A percentile compares a stretch with the other conserved stretches of the same genome.
Evolutionary conservation across 1,139 yeast species (phyloP).

Genomic region (Diutina neorugosa): DNA sequence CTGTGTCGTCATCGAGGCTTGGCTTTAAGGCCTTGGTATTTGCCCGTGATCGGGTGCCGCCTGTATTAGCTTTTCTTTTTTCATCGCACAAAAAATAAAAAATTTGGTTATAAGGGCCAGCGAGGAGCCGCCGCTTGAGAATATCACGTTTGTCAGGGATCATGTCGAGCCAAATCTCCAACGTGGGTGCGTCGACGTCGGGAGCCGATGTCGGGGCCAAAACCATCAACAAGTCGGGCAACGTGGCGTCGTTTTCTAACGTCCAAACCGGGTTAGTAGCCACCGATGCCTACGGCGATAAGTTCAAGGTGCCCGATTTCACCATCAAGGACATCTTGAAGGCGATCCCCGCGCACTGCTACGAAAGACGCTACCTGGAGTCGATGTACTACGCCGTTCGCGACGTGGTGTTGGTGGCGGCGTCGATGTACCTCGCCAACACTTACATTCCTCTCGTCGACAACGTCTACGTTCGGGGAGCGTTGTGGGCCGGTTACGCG

Average conservation of each 20-base stretch:
- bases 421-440: constrained; percentile 35
- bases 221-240: constrained; percentile 19
- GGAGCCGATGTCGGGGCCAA: constrained; percentile 1
- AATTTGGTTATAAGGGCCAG: not conserved
- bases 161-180: not conserved
- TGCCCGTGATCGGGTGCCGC: not conserved
- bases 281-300: constrained; percentile 42
- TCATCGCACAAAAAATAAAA: not conserved
- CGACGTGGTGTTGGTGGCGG: constrained; percentile 34
- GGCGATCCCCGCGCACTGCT: constrained; percentile 53
- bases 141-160: not conserved
- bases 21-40: not conserved
- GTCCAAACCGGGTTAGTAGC: constrained; percentile 16
- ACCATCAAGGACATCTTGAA: constrained; percentile 48
- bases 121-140: not conserved
- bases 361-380: constrained; percentile 36
- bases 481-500: constrained; percentile 44
- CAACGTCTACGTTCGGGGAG: constrained; percentile 25
- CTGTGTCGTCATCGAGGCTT: no score
- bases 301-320: constrained; percentile 50
- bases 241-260: constrained; percentile 19
- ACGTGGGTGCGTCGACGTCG: not conserved
- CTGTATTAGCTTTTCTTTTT: not conserved
- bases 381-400: constrained; percentile 48
- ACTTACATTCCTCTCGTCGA: constrained; percentile 31